Percentiles rank a stretch among this genome's conserved stretches.
Conservation (phyloP, 2,329 filamentous ascomycete species). For the Cadophora gregata region DNA sequence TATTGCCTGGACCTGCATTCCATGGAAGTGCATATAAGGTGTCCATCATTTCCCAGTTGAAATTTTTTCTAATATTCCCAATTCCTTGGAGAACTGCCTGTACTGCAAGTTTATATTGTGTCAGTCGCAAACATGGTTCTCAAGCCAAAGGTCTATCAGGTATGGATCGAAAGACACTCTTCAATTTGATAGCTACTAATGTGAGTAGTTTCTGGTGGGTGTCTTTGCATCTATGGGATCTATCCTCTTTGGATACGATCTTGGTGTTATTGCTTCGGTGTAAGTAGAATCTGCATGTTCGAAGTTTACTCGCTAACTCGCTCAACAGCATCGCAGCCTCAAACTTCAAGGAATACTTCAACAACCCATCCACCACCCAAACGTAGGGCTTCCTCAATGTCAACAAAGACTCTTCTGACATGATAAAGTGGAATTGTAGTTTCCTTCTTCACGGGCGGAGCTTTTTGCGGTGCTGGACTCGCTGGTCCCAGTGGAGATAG, state of each 20-base stretch:
- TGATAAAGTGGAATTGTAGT: constrained; percentile 71
- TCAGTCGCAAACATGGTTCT: constrained; percentile 27
- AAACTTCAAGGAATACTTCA: constrained; percentile 51
- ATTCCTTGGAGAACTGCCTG: constrained; percentile 9
- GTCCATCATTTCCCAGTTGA: constrained; percentile 2
- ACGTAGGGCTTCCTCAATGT: constrained; percentile 33
- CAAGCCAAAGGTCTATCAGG: constrained; percentile 26
- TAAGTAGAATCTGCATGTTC: constrained; percentile 21
- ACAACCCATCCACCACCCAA: constrained; percentile 40
- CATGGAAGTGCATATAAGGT: constrained; percentile 13
- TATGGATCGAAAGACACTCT: neutral
- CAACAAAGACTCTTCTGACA: constrained; percentile 2
- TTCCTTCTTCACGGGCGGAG: constrained; percentile 75
- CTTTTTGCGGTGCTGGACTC: constrained; percentile 62
- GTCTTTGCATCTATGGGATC: constrained; percentile 61
- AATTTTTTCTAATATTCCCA: neutral
- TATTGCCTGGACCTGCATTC: neutral
- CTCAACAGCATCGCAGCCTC: constrained; percentile 52
- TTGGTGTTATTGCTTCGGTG: constrained; percentile 53
- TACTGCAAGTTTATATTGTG: neutral
- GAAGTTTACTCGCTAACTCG: constrained; percentile 13
- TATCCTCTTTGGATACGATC: constrained; percentile 60
- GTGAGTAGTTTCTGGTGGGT: constrained; percentile 45
- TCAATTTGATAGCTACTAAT: neutral
- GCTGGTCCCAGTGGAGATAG: constrained; percentile 57